These are phyloP conservation scores for Persicaria maculosa DNA, from an alignment of 148 eudicot genomes.

Conservation along the genomic window DNA sequence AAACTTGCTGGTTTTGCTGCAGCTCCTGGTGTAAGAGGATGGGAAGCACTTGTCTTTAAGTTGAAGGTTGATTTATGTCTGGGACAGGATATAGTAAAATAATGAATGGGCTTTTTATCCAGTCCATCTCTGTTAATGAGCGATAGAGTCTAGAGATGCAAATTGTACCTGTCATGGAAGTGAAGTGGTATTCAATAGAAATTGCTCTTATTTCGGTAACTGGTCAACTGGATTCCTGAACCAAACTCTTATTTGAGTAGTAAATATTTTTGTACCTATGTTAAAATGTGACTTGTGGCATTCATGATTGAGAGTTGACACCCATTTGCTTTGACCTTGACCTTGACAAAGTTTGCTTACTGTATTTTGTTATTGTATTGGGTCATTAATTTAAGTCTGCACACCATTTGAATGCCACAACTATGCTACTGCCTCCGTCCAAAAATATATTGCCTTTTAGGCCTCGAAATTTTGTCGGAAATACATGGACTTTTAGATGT, in stretches of 20 bases:
- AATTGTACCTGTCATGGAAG: background rate
- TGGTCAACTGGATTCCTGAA: background rate
- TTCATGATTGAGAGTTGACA: background rate
- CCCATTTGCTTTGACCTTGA: background rate
- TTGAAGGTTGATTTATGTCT: constrained; percentile 12
- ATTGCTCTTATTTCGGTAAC: background rate
- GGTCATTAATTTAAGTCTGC: background rate
- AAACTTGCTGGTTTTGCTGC: constrained; percentile 16
- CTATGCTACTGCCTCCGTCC: too few species aligned
- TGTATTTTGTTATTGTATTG: background rate
- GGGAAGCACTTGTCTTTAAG: constrained; percentile 31
- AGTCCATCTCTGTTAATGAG: constrained; percentile 5
- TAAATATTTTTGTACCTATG: background rate
- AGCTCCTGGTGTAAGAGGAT: constrained; percentile 27
- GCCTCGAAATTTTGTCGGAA: too few species aligned
- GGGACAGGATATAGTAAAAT: background rate
- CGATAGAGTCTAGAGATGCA: background rate
- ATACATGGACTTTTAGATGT: too few species aligned
- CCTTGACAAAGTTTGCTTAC: background rate
- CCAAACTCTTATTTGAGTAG: background rate
- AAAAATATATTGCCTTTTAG: too few species aligned
- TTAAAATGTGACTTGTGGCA: background rate
- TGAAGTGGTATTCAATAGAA: background rate
- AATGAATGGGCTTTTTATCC: background rate
- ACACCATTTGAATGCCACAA: too few species aligned